Conservation (phyloP, 495 filamentous ascomycete species). For the Lasiosphaeris hirsuta region DNA sequence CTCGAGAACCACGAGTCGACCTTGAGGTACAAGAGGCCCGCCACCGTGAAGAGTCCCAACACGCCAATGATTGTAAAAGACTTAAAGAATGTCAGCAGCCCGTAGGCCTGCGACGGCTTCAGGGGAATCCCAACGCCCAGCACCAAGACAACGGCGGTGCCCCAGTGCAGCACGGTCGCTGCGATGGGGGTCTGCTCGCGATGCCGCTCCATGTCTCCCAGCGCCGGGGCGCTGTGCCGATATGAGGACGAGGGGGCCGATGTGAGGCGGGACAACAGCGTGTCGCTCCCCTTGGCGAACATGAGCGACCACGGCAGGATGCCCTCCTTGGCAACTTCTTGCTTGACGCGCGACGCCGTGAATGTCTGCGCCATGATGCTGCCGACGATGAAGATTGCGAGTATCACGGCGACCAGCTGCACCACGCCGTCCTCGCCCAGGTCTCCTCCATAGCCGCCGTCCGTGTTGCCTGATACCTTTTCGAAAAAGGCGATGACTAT, state of each 20-base stretch:
- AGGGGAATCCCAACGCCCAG: neutral
- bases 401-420: neutral
- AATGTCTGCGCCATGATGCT: slow-evolving; percentile 11
- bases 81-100: slow-evolving; percentile 2
- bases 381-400: slow-evolving; percentile 11
- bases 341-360: slow-evolving; percentile 10
- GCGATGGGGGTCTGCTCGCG: slow-evolving; percentile 2
- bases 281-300: neutral
- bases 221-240: neutral
- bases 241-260: neutral
- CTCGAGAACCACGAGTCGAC: neutral
- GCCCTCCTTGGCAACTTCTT: slow-evolving; percentile 9
- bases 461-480: neutral
- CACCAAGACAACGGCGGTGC: neutral
- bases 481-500: slow-evolving; percentile 6
- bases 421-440: neutral
- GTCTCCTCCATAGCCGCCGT: neutral
- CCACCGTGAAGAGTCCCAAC: slow-evolving; percentile 1
- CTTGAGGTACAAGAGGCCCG: slow-evolving; percentile 6
- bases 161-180: slow-evolving; percentile 4
- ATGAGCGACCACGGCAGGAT: neutral
- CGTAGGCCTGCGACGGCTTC: slow-evolving; percentile 2
- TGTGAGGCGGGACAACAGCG: neutral
- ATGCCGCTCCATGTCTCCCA: neutral
- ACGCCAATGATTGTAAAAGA: slow-evolving; percentile 1